A percentile compares a stretch with the other conserved stretches of the same genome.
Evolutionary conservation across 2,329 filamentous ascomycete genomes (phyloP).

Genomic region (Raffaelea albimanens): DNA sequence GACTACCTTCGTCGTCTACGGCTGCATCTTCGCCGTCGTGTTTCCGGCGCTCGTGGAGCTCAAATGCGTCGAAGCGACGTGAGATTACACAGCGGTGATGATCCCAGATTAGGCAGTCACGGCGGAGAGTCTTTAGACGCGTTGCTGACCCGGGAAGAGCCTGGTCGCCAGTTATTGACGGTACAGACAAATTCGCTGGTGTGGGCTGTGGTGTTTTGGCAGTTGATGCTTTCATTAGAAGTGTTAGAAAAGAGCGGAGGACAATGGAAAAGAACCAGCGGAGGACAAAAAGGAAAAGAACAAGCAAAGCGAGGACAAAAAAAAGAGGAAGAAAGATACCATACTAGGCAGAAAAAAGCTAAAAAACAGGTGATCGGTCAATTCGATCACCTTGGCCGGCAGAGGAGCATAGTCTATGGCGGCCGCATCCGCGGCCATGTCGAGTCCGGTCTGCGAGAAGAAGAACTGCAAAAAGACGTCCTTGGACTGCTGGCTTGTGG

Average conservation of each 20-base stretch:
- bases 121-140: background rate
- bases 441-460: background rate
- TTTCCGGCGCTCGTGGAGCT: background rate
- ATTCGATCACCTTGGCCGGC: background rate
- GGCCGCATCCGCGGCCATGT: background rate
- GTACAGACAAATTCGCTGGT: background rate
- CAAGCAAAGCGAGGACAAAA: no score
- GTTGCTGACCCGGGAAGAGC: background rate
- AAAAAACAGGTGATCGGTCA: background rate
- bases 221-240: background rate
- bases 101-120: background rate
- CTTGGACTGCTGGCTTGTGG: background rate
- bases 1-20: background rate
- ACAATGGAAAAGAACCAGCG: background rate
- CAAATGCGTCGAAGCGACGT: background rate
- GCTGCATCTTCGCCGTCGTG: background rate
- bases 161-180: background rate
- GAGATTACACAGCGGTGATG: background rate
- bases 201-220: background rate
- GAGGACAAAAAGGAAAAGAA: background rate
- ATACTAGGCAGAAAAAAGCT: background rate
- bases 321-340: no score
- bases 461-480: slow-evolving; percentile 1
- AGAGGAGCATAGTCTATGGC: background rate
- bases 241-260: background rate